A percentile compares a stretch with the other conserved stretches of the same genome.
These are phyloP conservation scores for Populus euphratica DNA, from an alignment of 345 rosid genomes.

Conservation along the genomic window DNA sequence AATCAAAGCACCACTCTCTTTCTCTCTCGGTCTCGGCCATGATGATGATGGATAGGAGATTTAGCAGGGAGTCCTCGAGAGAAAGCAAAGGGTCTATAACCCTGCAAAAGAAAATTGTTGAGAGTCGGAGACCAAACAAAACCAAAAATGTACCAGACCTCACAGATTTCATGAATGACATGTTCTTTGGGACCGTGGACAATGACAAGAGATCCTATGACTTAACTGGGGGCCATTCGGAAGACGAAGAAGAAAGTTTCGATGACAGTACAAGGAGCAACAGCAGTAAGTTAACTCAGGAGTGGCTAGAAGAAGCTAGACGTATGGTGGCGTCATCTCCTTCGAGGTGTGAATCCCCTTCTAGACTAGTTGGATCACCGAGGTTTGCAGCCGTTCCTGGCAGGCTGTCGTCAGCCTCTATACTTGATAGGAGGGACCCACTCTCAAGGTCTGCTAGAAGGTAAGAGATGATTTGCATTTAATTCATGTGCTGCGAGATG, in stretches of 20 bases:
- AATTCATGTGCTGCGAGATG: neutral
- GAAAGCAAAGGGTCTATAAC: conserved; percentile 18
- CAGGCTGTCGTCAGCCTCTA: conserved; percentile 31
- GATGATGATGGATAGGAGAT: conserved; percentile 29
- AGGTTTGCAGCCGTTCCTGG: conserved; percentile 39
- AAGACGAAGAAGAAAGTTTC: conserved; percentile 24
- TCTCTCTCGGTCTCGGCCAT: neutral
- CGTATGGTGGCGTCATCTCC: conserved; percentile 53
- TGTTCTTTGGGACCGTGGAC: conserved; percentile 48
- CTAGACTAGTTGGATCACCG: conserved; percentile 40
- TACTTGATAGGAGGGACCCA: conserved; percentile 48
- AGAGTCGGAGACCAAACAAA: conserved; percentile 15
- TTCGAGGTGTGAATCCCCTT: conserved; percentile 40
- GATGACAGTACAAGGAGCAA: conserved; percentile 57
- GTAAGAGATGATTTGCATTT: conserved; percentile 16
- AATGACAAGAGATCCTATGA: conserved; percentile 39
- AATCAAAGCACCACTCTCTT: neutral
- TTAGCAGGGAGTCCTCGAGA: conserved; percentile 20
- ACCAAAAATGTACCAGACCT: conserved; percentile 42
- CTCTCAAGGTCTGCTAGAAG: conserved; percentile 70
- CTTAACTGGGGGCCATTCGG: conserved; percentile 32
- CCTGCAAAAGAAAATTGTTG: conserved; percentile 31
- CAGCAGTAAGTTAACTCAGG: conserved; percentile 52
- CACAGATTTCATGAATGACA: conserved; percentile 66
- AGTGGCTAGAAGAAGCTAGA: conserved; percentile 61